Base-by-base conservation (phyloP, 2,329 filamentous ascomycete genomes). In the Aspergillus amoenus region DNA sequence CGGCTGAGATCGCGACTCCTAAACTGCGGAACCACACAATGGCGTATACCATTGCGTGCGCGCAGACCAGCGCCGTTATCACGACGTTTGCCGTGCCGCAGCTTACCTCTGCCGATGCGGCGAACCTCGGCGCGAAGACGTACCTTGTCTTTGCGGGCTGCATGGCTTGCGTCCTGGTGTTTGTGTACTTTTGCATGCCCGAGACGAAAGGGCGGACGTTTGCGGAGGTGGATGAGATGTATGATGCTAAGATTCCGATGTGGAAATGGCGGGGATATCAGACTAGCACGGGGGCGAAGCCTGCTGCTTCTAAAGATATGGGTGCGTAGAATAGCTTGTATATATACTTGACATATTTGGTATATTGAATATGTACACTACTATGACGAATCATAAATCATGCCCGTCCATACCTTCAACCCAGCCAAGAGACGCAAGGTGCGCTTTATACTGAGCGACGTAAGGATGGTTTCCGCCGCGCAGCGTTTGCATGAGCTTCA, bases 71-170 rank as follows among this genome's bases (percentile, higher is more conserved):
- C 5, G 72, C 73, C 2, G 70, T 75, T 13, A 72, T 75, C 39
- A 75, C 73, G n/a, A 75, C 73, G 4, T 68, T 75, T 13, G 73
- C 67, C 3, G 71, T 75, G 11, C 73, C 72, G 2, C 72, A 67
- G 60, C 46, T 76, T 46, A 73, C 70, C 4, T 66, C 69, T 13
- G 63, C 65, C 3, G 69, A 73, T 63, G 70, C 69, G 7, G 70
- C 68, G 12, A 64, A 65, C 22, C 64, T 73, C 34, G 69, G 70
- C 3, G 68, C 70, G 4, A 73, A 72, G 54, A 68, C 70, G 1
- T 72, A 71, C 61, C 64, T 73, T 12, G 58, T 73, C 22, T 73
- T 73, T 48, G 70, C 67, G 1, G 70, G 70, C 1, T 70, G 68
- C 32, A 72, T 72, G 66, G 64, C 60, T 13, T 63, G 53, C 22